Conservation (phyloP, 768 basidiomycete species). For the Hericium alpestre region DNA sequence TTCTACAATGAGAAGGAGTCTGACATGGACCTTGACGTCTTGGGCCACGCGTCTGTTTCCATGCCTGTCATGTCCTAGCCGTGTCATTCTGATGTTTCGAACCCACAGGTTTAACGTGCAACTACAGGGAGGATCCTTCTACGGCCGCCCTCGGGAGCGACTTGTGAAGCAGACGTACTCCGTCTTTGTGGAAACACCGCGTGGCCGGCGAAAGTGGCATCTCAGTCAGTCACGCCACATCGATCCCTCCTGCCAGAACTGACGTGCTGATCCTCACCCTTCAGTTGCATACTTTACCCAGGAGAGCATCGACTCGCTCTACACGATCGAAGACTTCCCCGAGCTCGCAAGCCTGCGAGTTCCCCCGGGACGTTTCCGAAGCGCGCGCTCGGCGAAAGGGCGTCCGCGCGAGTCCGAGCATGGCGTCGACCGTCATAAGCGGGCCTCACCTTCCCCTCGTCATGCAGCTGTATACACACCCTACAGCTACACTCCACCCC, state of each 20-base stretch:
- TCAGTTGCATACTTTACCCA: constrained; percentile 30
- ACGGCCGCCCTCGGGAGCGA: constrained; percentile 29
- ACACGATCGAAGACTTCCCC: constrained; percentile 24
- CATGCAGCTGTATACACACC: constrained; percentile 8
- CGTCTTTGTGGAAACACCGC: constrained; percentile 53
- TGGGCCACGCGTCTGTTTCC: constrained; percentile 11
- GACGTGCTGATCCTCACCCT: constrained; percentile 1
- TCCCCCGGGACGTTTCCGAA: constrained; percentile 23
- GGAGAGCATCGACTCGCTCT: constrained; percentile 20
- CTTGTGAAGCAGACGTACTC: constrained; percentile 77
- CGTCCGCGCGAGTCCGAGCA: constrained; percentile 10
- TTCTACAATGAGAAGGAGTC: constrained; percentile 64
- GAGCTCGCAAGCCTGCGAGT: constrained; percentile 20
- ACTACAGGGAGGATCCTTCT: constrained; percentile 15
- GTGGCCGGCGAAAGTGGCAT: constrained; percentile 73
- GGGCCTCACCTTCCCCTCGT: constrained; percentile 5
- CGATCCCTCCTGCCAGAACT: background rate
- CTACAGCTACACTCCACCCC: background rate
- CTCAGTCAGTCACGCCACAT: constrained; percentile 40
- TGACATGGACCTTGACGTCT: constrained; percentile 18
- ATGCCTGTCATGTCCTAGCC: background rate
- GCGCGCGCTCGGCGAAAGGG: constrained; percentile 21
- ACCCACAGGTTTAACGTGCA: constrained; percentile 15
- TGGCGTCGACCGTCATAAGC: constrained; percentile 2
- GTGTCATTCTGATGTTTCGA: background rate